Percentiles rank a stretch among this genome's conserved stretches.
Conservation (phyloP, 345 rosid genomes). For the Punica granatum region DNA sequence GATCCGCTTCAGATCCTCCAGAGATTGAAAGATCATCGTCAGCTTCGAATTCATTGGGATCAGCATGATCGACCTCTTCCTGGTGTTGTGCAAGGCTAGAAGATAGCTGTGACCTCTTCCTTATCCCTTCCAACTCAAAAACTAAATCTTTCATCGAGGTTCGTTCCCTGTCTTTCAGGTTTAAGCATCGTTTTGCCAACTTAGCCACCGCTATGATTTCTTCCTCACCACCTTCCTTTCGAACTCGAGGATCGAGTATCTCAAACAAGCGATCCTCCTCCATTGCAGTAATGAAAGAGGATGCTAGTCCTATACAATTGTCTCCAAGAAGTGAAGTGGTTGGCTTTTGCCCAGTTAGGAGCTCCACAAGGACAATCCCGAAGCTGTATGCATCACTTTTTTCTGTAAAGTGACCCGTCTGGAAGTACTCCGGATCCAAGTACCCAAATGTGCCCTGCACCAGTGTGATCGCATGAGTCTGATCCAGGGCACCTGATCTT, state of each 20-base stretch:
- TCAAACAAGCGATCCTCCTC: constrained; percentile 1
- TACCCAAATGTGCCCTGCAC: constrained; percentile 2
- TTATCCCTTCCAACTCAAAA: background rate
- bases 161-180: background rate
- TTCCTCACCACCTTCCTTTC: background rate
- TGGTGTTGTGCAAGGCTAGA: background rate
- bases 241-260: background rate
- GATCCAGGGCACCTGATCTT: background rate
- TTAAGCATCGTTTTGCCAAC: background rate
- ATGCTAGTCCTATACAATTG: background rate
- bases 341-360: background rate
- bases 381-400: constrained; percentile 5
- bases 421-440: background rate
- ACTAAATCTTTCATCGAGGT: background rate
- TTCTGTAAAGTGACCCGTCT: background rate
- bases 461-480: constrained; percentile 2
- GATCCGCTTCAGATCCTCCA: background rate
- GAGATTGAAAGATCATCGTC: background rate
- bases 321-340: background rate
- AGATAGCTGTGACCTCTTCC: background rate
- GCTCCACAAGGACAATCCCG: background rate
- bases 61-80: background rate
- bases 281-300: background rate
- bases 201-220: background rate
- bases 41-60: background rate